Conservation (phyloP, 2,329 filamentous ascomycete genomes). For the Bretziella fagacearum region DNA sequence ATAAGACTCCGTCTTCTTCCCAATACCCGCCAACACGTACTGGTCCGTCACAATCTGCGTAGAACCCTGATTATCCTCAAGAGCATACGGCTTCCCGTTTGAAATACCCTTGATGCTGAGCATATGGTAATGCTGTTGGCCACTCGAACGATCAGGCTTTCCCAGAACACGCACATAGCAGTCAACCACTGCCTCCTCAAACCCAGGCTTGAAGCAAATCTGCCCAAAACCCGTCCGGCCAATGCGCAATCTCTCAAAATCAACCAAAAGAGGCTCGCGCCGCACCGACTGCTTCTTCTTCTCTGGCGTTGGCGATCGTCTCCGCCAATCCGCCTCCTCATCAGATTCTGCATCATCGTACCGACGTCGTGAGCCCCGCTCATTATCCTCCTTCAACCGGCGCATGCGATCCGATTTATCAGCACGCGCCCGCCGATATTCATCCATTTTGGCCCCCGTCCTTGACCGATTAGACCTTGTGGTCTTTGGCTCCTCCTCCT, state of each 20-base stretch:
- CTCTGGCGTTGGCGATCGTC: constrained; percentile 36
- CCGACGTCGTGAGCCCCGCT: constrained; percentile 27
- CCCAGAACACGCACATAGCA: constrained; percentile 77
- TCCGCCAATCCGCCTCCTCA: constrained; percentile 59
- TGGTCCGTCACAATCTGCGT: constrained; percentile 61
- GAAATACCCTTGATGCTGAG: constrained; percentile 44
- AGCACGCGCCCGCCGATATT: constrained; percentile 41
- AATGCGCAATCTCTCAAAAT: constrained; percentile 70
- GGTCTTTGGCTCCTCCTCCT: constrained; percentile 41
- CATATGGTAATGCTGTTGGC: constrained; percentile 70
- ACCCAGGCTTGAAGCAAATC: constrained; percentile 84
- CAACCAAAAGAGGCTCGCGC: constrained; percentile 42
- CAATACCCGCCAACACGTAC: constrained; percentile 67
- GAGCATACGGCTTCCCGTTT: constrained; percentile 65
- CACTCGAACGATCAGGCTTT: constrained; percentile 56
- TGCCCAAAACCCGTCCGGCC: constrained; percentile 75
- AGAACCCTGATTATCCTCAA: constrained; percentile 55
- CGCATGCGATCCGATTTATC: constrained; percentile 49
- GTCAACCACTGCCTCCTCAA: constrained; percentile 63
- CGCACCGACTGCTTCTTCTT: constrained; percentile 40
- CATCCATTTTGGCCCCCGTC: constrained; percentile 29
- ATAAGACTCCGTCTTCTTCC: constrained; percentile 67
- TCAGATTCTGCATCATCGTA: constrained; percentile 47
- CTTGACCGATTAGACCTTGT: constrained; percentile 23
- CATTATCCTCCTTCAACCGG: constrained; percentile 41